Evolutionary conservation across 495 filamentous ascomycete species (phyloP).

Genomic region (Pyrenopolyporus hunteri): DNA sequence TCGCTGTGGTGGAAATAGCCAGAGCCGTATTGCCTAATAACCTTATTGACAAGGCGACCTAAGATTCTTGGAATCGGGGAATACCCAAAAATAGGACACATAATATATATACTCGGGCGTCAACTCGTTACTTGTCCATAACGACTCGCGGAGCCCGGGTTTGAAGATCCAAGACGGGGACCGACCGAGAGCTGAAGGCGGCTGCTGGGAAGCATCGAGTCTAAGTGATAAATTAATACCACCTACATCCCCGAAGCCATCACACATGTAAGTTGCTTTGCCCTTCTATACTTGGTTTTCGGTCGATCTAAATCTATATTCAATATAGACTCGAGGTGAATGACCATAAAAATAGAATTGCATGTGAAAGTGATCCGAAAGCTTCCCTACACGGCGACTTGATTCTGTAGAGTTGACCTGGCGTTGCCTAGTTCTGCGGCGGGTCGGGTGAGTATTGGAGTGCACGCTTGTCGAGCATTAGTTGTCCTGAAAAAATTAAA

Average conservation of each 20-base stretch:
- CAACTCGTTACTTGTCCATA: not conserved
- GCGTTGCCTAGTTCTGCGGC: not conserved
- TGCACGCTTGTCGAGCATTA: not conserved
- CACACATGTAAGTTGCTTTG: not conserved
- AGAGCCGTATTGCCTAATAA: conserved; percentile 13
- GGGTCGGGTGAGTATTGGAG: not conserved
- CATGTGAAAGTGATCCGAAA: not conserved
- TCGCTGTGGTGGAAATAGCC: not conserved
- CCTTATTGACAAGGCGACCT: not conserved
- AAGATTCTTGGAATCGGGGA: conserved; percentile 10
- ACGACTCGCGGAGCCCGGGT: not conserved
- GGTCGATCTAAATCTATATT: not conserved
- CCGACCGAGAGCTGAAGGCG: not conserved
- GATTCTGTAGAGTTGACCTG: not conserved
- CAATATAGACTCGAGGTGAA: not conserved
- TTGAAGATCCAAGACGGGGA: not conserved
- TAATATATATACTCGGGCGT: not conserved
- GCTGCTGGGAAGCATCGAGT: not conserved
- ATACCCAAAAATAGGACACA: conserved; percentile 7
- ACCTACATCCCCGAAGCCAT: not conserved
- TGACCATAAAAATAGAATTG: not conserved
- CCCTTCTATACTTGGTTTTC: not conserved
- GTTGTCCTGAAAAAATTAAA: not conserved
- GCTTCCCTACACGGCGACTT: not conserved
- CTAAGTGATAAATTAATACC: not conserved